Percentiles rank a stretch among this genome's conserved stretches.
These are phyloP conservation scores for Cercospora sesami DNA, from an alignment of 2,329 filamentous ascomycete genomes.

Conservation along the genomic window DNA sequence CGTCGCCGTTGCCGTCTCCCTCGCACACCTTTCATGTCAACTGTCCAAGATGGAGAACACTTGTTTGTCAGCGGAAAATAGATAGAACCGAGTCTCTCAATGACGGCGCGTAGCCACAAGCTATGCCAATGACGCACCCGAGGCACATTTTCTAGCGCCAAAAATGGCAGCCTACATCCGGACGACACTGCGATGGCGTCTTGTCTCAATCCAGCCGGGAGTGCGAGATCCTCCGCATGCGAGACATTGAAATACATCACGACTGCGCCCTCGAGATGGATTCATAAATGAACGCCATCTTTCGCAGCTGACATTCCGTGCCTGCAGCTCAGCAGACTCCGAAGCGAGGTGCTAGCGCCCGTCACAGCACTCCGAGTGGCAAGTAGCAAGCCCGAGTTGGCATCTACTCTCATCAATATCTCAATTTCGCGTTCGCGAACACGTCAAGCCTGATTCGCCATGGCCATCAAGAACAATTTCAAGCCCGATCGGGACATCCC, in stretches of 20 bases:
- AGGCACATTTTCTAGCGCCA: not conserved
- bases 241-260: not conserved
- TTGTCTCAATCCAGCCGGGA: not conserved
- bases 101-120: not conserved
- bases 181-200: not conserved
- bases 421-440: not conserved
- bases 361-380: not conserved
- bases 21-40: not conserved
- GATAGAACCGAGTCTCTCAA: not conserved
- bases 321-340: not conserved
- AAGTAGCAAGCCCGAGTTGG: not conserved
- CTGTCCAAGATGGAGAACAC: not conserved
- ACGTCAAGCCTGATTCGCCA: conserved; percentile 24
- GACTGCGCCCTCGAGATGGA: not conserved
- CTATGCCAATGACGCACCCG: not conserved
- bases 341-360: not conserved
- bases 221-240: not conserved
- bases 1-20: not conserved
- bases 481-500: conserved; percentile 42
- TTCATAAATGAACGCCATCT: not conserved
- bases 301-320: not conserved
- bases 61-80: not conserved
- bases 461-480: conserved; percentile 9
- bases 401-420: not conserved
- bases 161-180: not conserved